A percentile compares a stretch with the other conserved stretches of the same genome.
phyloP scores from a whole-genome alignment of 306 rosid genomes.

The Vigna radiata region DNA sequence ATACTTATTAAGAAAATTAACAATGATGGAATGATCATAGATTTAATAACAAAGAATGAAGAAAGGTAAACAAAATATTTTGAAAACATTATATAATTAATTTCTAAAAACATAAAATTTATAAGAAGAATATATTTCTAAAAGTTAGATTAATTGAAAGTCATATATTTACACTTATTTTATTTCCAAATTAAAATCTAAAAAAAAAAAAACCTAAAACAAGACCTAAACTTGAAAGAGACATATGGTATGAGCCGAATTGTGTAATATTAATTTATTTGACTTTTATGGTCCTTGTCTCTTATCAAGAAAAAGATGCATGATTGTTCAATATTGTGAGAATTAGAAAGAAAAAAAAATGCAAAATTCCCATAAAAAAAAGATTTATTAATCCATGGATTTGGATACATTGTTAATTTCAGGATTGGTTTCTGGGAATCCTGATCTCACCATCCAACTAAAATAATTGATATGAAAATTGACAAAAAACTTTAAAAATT shows the following conservation, averaged over 20 bases:
- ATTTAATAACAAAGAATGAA: background rate
- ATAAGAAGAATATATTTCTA: too few relatives aligned
- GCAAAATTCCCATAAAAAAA: background rate
- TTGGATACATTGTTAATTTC: background rate
- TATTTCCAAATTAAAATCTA: background rate
- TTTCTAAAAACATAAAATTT: too few relatives aligned
- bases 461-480: constrained; percentile 11
- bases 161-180: too few relatives aligned
- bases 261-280: constrained; percentile 1
- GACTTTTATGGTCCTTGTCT: constrained; percentile 23
- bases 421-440: background rate
- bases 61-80: too few relatives aligned
- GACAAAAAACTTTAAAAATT: constrained; percentile 4
- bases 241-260: background rate
- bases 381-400: background rate
- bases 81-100: too few relatives aligned
- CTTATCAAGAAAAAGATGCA: background rate
- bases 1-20: background rate
- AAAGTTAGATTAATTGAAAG: too few relatives aligned
- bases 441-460: background rate
- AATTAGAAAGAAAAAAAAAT: background rate
- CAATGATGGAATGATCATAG: background rate
- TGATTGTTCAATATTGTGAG: constrained; percentile 30
- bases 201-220: background rate
- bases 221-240: background rate